phyloP scores from a whole-genome alignment of 805 yeast genomes.

The Monosporozyma aerobia region DNA sequence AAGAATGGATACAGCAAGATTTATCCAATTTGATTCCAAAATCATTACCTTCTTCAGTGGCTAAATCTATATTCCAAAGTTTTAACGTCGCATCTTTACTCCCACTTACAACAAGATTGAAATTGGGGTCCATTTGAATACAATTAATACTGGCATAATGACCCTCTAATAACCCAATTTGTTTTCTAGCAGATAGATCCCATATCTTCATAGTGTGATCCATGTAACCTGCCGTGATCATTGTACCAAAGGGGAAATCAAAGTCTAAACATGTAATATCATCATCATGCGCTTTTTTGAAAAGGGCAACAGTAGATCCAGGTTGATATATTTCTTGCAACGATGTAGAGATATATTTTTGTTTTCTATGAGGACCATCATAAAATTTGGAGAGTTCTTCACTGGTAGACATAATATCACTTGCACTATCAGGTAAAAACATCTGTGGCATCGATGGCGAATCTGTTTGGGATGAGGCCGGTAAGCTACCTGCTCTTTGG shows the following conservation, averaged over 20 bases:
- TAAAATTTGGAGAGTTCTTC: constrained; percentile 4
- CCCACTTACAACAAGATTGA: constrained; percentile 38
- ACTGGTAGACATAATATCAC: background rate
- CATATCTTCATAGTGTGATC: constrained; percentile 77
- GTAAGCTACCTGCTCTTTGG: constrained; percentile 2
- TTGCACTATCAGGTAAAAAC: constrained; percentile 4
- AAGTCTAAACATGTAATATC: constrained; percentile 52
- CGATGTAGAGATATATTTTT: constrained; percentile 6
- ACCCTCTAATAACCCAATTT: constrained; percentile 49
- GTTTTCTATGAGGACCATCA: constrained; percentile 5
- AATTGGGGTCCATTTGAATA: constrained; percentile 45
- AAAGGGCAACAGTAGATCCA: constrained; percentile 43
- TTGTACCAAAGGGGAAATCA: constrained; percentile 61
- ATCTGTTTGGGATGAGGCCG: background rate
- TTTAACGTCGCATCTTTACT: constrained; percentile 55
- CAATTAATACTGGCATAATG: constrained; percentile 54
- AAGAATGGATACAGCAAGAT: constrained; percentile 37
- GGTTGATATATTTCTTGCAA: constrained; percentile 5
- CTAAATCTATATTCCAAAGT: constrained; percentile 45
- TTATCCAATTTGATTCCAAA: constrained; percentile 14
- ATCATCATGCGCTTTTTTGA: constrained; percentile 45
- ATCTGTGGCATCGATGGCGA: constrained; percentile 3
- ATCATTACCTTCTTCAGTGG: constrained; percentile 18
- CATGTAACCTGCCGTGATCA: constrained; percentile 61
- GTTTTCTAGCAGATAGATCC: constrained; percentile 56